These are phyloP conservation scores for Endotrypanum monterogeii DNA, from an alignment of 208 protist genomes.

Conservation along the genomic window DNA sequence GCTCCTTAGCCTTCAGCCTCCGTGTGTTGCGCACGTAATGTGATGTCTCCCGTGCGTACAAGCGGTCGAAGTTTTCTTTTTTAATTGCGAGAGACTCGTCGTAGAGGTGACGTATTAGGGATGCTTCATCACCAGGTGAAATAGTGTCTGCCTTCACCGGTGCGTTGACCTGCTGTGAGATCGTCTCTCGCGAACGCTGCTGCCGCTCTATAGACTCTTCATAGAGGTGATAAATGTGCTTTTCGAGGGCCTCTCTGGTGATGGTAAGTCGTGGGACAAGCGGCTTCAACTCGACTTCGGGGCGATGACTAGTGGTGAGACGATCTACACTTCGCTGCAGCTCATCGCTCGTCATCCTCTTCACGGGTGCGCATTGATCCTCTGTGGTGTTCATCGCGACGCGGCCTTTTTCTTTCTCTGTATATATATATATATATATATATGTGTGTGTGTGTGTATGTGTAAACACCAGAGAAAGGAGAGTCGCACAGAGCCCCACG, in stretches of 20 bases:
- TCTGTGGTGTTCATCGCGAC: slow-evolving; percentile 20
- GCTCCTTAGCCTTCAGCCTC: slow-evolving; percentile 40
- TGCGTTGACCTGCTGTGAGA: slow-evolving; percentile 46
- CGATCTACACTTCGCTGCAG: slow-evolving; percentile 74
- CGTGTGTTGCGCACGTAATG: slow-evolving; percentile 35
- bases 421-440: no score
- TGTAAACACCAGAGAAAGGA: no score
- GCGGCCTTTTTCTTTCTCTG: background rate
- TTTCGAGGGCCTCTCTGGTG: slow-evolving; percentile 50
- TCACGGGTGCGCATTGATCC: slow-evolving; percentile 11
- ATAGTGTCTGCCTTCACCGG: slow-evolving; percentile 36
- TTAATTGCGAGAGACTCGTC: slow-evolving; percentile 63
- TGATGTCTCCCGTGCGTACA: slow-evolving; percentile 44
- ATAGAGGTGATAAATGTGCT: slow-evolving; percentile 80
- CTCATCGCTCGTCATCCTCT: slow-evolving; percentile 60
- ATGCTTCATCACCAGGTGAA: slow-evolving; percentile 40
- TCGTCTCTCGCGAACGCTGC: slow-evolving; percentile 43
- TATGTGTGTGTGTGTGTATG: no score
- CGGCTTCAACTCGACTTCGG: slow-evolving; percentile 48
- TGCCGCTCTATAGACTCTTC: slow-evolving; percentile 74
- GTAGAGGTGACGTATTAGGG: slow-evolving; percentile 71
- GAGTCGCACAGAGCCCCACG: background rate
- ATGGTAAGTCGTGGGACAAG: slow-evolving; percentile 42
- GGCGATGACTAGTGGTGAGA: slow-evolving; percentile 41
- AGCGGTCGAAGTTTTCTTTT: slow-evolving; percentile 45